Base-by-base conservation (phyloP, 2,329 filamentous ascomycete genomes). In the Talaromyces rugulosus region DNA sequence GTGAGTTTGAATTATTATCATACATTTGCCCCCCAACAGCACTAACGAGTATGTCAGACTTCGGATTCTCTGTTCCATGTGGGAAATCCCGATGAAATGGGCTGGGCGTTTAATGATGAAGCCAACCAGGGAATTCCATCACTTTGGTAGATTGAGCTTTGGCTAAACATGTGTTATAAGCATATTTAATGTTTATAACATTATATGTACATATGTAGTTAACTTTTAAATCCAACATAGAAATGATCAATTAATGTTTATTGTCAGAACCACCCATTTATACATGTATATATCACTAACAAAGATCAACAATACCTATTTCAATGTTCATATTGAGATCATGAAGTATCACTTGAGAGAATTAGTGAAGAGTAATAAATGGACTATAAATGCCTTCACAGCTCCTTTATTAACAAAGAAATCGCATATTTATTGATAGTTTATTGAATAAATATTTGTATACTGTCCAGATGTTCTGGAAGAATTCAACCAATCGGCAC, bases 11-110 rank as follows among this genome's bases (percentile, higher is more conserved):
- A 47, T 23, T 12, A 27, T 6, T 4, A 28, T 7, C 5, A n/a
- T 50, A 8, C 2, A 5, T 14, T 58, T 33, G 12, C 16, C n/a
- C 3, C 5, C 7, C 23, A 33, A 14, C 11, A 9, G 9, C 30
- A 33, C 42, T 61, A 23, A 61, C 30, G 28, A 11, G 4, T n/a
- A 2, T 16, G 16, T 12, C 7, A 58, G 59, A 47, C 44, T 1
- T 66, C 72, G 9, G 71, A 73, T 63, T 58, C 62, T 16, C 36
- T 68, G 30, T 69, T 74, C 36, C 68, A 69, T 61, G 57, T 67
- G 1, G 66, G 58, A 1, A 62, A 65, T 40, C 33, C 28, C 28
- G 64, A 65, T 4, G 55, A 57, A 11, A 59, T 58, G 42, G 64
- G 56, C n/a, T 67, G 66, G 63, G 58, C 63, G 54, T 52, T 66